Base-by-base conservation (phyloP, 495 filamentous ascomycete genomes). In the Thermothielavioides terrestris region DNA sequence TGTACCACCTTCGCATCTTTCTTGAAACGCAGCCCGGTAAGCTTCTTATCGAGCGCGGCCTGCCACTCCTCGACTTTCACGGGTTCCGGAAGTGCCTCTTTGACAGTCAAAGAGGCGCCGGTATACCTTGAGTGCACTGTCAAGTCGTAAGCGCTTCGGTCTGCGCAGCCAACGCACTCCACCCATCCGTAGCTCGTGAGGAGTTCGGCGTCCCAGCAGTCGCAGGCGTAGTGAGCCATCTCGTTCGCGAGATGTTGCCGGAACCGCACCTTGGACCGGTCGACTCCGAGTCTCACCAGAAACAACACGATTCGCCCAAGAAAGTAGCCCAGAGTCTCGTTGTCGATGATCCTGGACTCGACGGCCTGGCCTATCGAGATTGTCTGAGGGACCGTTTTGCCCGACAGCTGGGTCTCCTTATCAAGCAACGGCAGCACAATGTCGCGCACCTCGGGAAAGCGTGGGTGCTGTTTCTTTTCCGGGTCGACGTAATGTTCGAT, bases 241-340 rank as follows among this genome's bases (percentile, higher is more conserved):
- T 85, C 82, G 53, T 85, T 84, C 5, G 77, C 73, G 78, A 86
- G 82, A 53, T 86, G 82, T 54, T 86, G 82, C 49, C 82, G 69
- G 59, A 85, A 86, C 30, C 82, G 75, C 45, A 83, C 66, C 66
- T 84, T 85, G 11, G 63, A 66, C 46, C 69, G 65, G 51, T 85
- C 80, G 12, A 21, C 21, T 50, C 82, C 82, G 60, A 85, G 71
- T 50, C 74, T 77, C 46, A 73, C 49, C 23, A 85, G 67, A 69
- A 86, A 85, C 2, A 78, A 69, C 74, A 47, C 83, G 81, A 34
- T 7, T 17, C 82, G 66, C 1, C 79, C 82, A 1, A 85, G 61
- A 66, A 85, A 85, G 65, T 85, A 85, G 31, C 82, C 82, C 10
- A 85, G 68, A 1, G 82, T 85, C 66, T 85, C 81, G 57, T 85